Percentiles rank a stretch among this genome's conserved stretches.
phyloP scores from a whole-genome alignment of 495 filamentous ascomycete genomes.

The Penicillium angulare region DNA sequence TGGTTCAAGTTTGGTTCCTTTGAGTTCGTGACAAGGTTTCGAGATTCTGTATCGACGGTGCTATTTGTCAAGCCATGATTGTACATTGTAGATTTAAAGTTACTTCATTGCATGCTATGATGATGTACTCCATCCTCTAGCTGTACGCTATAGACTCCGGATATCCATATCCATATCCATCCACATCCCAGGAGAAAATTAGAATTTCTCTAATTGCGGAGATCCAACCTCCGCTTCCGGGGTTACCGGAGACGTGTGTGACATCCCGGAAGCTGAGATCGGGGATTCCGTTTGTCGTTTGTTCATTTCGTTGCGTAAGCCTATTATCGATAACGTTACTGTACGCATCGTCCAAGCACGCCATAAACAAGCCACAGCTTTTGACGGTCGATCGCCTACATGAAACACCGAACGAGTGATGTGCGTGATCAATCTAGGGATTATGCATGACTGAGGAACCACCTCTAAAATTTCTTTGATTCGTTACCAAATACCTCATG shows the following conservation, averaged over 20 bases:
- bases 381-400: slow-evolving; percentile 15
- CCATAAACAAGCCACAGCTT: slow-evolving; percentile 17
- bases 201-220: neutral
- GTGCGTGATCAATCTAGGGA: slow-evolving; percentile 17
- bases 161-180: no score
- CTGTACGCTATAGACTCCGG: no score
- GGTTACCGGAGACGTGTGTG: neutral
- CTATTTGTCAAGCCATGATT: no score
- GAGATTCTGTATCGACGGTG: neutral
- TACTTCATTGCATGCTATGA: no score
- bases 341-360: slow-evolving; percentile 21
- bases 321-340: neutral
- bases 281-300: neutral
- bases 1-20: neutral
- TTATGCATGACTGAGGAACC: slow-evolving; percentile 1
- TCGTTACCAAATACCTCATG: neutral
- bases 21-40: neutral
- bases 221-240: neutral
- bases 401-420: slow-evolving; percentile 24
- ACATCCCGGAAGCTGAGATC: slow-evolving; percentile 11
- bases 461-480: neutral
- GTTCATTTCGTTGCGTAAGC: neutral
- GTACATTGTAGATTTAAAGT: no score
- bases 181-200: no score
- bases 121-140: no score